Base-by-base conservation (phyloP, 2,329 filamentous ascomycete species). In the Neonectria ditissima region DNA sequence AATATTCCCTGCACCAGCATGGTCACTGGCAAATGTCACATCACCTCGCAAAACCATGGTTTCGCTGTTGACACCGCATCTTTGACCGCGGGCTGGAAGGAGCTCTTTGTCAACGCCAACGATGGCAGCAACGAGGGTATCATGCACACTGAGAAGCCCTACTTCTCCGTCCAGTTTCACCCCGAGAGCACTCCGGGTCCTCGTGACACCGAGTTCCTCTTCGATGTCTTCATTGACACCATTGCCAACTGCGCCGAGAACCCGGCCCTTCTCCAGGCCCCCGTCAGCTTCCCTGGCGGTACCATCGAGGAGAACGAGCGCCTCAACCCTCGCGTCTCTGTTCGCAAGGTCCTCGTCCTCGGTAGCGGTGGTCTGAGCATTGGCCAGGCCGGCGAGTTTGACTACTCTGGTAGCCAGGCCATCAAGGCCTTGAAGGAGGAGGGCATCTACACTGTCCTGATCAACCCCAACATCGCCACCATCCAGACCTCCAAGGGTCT, bases 111-210 rank as follows among this genome's bases (percentile, higher is more conserved):
- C 75, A 99, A 99, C 76, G 95, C 96, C 80, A 99, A 99, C 79
- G 96, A 99, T 73, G 92, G 93, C 73, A 97, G 93, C 81, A 99
- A 99, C 80, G 96, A 99, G 83, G 96, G 96, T 81, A 97, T 99
- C 76, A 91, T 94, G 80, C 94, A 98, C 79, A 83, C 87, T 52
- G 87, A 84, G 78, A 92, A 90, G 75, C 96, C 96, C 55, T 97
- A 95, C 83, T 99, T 99, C 86, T 97, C 94, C 84, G 96, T 98
- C n/a, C 96, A 99, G 78, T 99, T 99, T 83, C 96, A 99, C 77
- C 96, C 96, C 0, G 96, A 99, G 81, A 97, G 94, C 83, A 97
- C 94, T 1, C 96, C 96, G 3, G 96, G 96, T 62, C 96, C 96
- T 55, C 89, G 93, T 37, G 96, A 99, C 77, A 99, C 96, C 28